These are phyloP conservation scores for Podaxis sp. DNA, from an alignment of 768 basidiomycete genomes.

Conservation along the genomic window DNA sequence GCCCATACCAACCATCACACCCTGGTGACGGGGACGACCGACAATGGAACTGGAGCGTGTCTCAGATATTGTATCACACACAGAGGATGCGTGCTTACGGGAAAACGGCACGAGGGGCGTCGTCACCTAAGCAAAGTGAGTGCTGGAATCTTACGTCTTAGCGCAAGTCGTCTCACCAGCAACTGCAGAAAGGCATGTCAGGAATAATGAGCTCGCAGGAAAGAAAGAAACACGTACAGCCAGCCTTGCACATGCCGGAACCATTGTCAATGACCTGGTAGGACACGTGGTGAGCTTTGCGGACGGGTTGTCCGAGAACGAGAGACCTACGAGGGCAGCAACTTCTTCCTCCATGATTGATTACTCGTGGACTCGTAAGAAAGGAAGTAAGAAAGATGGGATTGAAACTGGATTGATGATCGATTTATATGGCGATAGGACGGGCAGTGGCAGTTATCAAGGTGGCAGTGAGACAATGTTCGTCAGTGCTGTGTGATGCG, in stretches of 20 bases:
- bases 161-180: conserved; percentile 46
- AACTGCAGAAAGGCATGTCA: conserved; percentile 40
- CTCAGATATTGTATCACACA: conserved; percentile 4
- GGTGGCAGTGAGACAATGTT: not conserved
- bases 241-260: conserved; percentile 99
- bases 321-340: conserved; percentile 45
- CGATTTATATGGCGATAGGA: conserved; percentile 13
- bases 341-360: conserved; percentile 47
- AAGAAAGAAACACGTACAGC: conserved; percentile 60
- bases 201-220: conserved; percentile 10
- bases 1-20: conserved; percentile 97
- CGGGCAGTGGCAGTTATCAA: conserved; percentile 11
- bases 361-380: conserved; percentile 32
- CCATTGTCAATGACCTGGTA: conserved; percentile 85
- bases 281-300: conserved; percentile 1
- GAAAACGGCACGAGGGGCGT: conserved; percentile 91
- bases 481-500: not conserved
- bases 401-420: conserved; percentile 12
- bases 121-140: conserved; percentile 61
- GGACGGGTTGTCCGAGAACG: conserved; percentile 26
- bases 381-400: conserved; percentile 15
- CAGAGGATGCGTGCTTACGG: conserved; percentile 64
- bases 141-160: conserved; percentile 10
- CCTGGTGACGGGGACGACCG: conserved; percentile 91
- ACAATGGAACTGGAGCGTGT: conserved; percentile 72